Conservation (phyloP, 75 land plant genomes). For the Selaginella tamariscina region DNA sequence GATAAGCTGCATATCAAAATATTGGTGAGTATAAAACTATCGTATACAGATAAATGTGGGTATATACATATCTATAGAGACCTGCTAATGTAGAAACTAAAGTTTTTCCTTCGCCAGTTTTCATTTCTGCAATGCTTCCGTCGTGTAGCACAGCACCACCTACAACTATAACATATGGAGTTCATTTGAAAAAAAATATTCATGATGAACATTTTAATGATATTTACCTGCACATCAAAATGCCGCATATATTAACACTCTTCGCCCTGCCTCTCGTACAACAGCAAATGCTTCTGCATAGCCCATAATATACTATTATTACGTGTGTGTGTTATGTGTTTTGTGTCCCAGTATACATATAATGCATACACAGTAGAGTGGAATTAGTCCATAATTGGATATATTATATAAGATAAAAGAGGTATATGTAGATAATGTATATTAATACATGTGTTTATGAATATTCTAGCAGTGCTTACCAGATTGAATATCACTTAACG, state of each 20-base stretch:
- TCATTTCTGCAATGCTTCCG: constrained; percentile 99
- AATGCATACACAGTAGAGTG: neutral
- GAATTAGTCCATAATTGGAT: no score
- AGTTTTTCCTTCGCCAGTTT: constrained; percentile 98
- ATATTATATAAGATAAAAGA: no score
- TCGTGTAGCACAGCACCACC: constrained; percentile 99
- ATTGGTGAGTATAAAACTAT: no score
- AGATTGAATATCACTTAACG: constrained; percentile 81
- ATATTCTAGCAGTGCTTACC: no score
- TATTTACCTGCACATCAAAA: constrained; percentile 93
- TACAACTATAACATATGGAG: no score
- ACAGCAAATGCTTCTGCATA: constrained; percentile 93
- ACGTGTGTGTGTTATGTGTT: no score
- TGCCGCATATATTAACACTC: constrained; percentile 99
- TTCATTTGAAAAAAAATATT: neutral
- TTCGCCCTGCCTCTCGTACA: constrained; percentile 92
- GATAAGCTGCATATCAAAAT: constrained; percentile 66
- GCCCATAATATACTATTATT: no score
- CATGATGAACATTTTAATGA: neutral
- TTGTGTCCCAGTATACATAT: no score
- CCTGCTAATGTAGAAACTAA: constrained; percentile 91
- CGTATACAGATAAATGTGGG: no score
- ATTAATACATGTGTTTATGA: no score
- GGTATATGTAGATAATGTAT: no score
- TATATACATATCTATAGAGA: no score